phyloP scores from a whole-genome alignment of 306 rosid species.

The Macrotyloma uniflorum region DNA sequence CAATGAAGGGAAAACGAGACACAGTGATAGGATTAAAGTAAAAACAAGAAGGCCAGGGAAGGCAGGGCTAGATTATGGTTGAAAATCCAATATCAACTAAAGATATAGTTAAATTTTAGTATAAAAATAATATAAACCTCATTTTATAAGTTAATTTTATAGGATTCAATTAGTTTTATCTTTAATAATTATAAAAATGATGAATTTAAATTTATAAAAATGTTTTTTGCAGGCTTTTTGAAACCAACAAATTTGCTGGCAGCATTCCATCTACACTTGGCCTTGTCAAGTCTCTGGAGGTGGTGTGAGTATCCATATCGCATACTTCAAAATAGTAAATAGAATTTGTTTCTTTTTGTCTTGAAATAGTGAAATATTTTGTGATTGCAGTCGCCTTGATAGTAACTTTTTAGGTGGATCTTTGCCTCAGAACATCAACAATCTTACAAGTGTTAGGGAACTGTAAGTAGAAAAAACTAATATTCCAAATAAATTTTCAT shows the following conservation, averaged over 20 bases:
- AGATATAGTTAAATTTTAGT: too few relatives aligned
- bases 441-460: conserved; percentile 43
- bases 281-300: conserved; percentile 50
- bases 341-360: neutral
- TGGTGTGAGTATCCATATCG: conserved; percentile 65
- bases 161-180: too few relatives aligned
- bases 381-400: conserved; percentile 63
- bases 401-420: conserved; percentile 45
- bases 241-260: conserved; percentile 54
- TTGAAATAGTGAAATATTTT: conserved; percentile 10
- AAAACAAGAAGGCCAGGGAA: neutral
- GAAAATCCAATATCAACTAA: too few relatives aligned
- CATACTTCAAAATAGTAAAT: conserved; percentile 7
- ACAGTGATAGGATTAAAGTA: neutral
- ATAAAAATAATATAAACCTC: too few relatives aligned
- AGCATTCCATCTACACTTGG: conserved; percentile 64
- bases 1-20: neutral
- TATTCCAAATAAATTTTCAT: neutral
- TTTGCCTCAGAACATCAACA: conserved; percentile 55
- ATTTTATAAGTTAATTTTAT: too few relatives aligned
- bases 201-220: neutral
- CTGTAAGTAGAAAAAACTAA: conserved; percentile 52
- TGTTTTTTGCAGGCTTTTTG: conserved; percentile 63
- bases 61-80: neutral
- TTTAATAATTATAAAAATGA: conserved; percentile 15